Percentiles rank a stretch among this genome's conserved stretches.
These are phyloP conservation scores for Zygotorulaspora florentina DNA, from an alignment of 805 yeast species.

Conservation along the genomic window DNA sequence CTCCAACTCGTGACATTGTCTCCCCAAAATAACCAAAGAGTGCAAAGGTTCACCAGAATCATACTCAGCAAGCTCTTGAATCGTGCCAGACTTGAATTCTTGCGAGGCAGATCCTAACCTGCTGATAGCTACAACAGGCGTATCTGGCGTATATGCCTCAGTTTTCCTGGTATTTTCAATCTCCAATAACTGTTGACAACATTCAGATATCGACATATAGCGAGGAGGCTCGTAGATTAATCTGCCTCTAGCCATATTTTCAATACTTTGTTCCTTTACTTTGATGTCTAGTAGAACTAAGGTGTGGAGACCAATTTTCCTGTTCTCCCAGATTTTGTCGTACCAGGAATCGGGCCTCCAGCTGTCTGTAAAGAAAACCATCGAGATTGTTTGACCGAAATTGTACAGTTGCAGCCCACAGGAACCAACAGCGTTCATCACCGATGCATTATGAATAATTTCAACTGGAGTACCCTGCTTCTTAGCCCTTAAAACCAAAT, in stretches of 20 bases:
- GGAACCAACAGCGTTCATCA: conserved; percentile 98
- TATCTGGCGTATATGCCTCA: conserved; percentile 73
- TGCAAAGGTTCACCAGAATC: conserved; percentile 95
- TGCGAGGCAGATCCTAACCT: conserved; percentile 87
- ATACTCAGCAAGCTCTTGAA: conserved; percentile 68
- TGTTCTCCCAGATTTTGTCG: conserved; percentile 80
- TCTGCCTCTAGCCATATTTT: conserved; percentile 90
- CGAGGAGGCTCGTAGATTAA: conserved; percentile 94
- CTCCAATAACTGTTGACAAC: conserved; percentile 83
- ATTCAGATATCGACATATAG: conserved; percentile 88
- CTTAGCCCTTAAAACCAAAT: conserved; percentile 85
- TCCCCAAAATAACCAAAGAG: conserved; percentile 83
- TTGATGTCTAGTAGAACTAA: conserved; percentile 84
- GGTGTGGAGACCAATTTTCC: conserved; percentile 89
- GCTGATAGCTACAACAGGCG: conserved; percentile 92
- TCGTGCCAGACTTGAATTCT: conserved; percentile 77
- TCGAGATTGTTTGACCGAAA: conserved; percentile 95
- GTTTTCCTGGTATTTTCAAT: conserved; percentile 75
- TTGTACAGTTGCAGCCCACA: conserved; percentile 93
- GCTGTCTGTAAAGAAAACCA: conserved; percentile 89
- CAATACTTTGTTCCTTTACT: conserved; percentile 94
- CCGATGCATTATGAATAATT: conserved; percentile 90
- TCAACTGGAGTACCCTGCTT: conserved; percentile 75
- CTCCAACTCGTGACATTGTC: conserved; percentile 92
- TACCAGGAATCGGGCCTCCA: conserved; percentile 98